A percentile compares a stretch with the other conserved stretches of the same genome.
Conservation (phyloP, 345 rosid species). For the Rubroshorea leprosula region DNA sequence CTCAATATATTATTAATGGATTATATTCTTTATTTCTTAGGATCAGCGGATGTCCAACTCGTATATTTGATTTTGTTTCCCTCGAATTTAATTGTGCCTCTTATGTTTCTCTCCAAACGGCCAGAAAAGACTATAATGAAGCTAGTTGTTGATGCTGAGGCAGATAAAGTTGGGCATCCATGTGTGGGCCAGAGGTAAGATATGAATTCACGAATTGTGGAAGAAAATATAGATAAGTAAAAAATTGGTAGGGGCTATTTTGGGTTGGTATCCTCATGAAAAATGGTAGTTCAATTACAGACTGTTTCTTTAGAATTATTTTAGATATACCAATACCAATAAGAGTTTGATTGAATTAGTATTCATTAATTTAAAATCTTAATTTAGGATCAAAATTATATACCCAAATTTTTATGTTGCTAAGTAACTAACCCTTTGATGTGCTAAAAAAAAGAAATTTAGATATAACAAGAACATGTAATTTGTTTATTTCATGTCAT, state of each 20-base stretch:
- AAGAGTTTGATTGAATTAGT: no score
- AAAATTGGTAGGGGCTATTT: not conserved
- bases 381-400: no score
- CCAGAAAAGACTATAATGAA: conserved; percentile 94
- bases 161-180: conserved; percentile 93
- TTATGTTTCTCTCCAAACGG: conserved; percentile 52
- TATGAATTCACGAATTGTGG: not conserved
- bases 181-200: conserved; percentile 93
- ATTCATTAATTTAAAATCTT: no score
- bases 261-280: no score
- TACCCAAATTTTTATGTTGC: no score
- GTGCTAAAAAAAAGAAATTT: no score
- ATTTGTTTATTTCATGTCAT: no score
- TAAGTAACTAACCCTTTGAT: no score
- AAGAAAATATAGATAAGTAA: not conserved
- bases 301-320: not conserved
- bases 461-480: no score
- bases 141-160: conserved; percentile 79
- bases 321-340: no score
- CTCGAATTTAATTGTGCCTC: conserved; percentile 1
- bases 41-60: not conserved
- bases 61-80: not conserved
- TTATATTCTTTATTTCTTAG: not conserved
- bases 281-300: no score
- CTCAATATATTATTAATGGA: no score